Percentiles rank a stretch among this genome's conserved stretches.
phyloP scores from a whole-genome alignment of 2,329 filamentous ascomycete species.

The Pestalotiopsis sp. region DNA sequence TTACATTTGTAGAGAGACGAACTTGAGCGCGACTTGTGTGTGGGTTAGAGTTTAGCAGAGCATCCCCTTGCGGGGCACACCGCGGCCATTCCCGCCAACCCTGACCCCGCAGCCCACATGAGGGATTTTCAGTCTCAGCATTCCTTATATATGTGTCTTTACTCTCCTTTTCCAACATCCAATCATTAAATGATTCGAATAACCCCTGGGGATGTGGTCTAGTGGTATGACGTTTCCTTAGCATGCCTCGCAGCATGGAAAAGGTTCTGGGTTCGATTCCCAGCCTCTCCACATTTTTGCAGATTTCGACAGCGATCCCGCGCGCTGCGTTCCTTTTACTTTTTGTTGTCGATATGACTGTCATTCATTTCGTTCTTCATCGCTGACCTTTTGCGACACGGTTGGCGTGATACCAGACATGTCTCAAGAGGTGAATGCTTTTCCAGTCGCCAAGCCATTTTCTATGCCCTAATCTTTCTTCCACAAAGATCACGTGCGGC shows the following conservation, averaged over 20 bases:
- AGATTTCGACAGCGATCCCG: not conserved
- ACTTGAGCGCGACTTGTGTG: not conserved
- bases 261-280: conserved; percentile 17
- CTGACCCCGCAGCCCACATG: not conserved
- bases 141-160: not conserved
- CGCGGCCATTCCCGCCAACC: not conserved
- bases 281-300: conserved; percentile 15
- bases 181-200: not conserved
- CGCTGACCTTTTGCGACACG: not conserved
- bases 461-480: not conserved
- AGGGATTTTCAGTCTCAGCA: not conserved
- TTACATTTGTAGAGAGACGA: too few species aligned
- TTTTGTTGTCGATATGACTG: not conserved
- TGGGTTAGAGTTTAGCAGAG: not conserved
- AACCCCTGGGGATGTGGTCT: not conserved
- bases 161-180: not conserved
- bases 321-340: not conserved
- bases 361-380: too few species aligned
- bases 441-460: too few species aligned
- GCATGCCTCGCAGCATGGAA: conserved; percentile 14
- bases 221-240: conserved; percentile 17
- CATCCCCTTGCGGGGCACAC: not conserved
- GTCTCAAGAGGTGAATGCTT: not conserved
- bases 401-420: not conserved
- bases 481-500: not conserved